Evolutionary conservation across 2,329 filamentous ascomycete genomes (phyloP).

Genomic region (Endoconidiophora laricicola): DNA sequence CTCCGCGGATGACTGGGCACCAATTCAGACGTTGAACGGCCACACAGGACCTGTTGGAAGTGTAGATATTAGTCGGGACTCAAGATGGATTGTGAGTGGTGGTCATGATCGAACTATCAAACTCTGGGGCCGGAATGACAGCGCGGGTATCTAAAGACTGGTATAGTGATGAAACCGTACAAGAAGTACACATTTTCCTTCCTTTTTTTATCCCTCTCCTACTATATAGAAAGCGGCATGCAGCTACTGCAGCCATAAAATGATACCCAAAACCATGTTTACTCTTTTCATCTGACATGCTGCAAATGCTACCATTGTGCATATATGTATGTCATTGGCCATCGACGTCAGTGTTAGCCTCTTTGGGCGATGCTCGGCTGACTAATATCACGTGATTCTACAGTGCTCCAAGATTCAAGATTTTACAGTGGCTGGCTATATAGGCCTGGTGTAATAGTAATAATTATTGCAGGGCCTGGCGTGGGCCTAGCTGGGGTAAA

Average conservation of each 20-base stretch:
- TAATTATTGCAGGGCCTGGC: too few species aligned
- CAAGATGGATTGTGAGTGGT: slow-evolving; percentile 83
- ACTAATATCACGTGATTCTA: too few species aligned
- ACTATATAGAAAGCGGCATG: too few species aligned
- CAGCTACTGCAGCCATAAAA: too few species aligned
- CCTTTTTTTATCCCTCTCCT: background rate
- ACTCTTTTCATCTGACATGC: background rate
- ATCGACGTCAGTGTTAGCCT: too few species aligned
- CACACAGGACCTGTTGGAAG: slow-evolving; percentile 88
- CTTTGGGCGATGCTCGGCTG: too few species aligned
- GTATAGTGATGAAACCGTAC: too few species aligned
- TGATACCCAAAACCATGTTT: background rate
- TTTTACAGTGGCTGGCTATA: too few species aligned
- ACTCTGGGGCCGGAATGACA: slow-evolving; percentile 80
- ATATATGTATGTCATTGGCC: background rate
- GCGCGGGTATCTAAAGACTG: slow-evolving; percentile 29
- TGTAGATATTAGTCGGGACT: slow-evolving; percentile 73
- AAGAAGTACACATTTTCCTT: too few species aligned
- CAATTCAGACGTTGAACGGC: slow-evolving; percentile 73
- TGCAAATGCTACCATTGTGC: background rate
- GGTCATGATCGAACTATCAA: slow-evolving; percentile 93
- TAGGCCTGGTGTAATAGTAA: too few species aligned
- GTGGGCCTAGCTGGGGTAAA: too few species aligned
- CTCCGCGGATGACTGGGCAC: slow-evolving; percentile 87
- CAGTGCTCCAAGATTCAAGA: too few species aligned